Base-by-base conservation (phyloP, 192 early-diverging fungal species). In the Coemansia umbellata region DNA sequence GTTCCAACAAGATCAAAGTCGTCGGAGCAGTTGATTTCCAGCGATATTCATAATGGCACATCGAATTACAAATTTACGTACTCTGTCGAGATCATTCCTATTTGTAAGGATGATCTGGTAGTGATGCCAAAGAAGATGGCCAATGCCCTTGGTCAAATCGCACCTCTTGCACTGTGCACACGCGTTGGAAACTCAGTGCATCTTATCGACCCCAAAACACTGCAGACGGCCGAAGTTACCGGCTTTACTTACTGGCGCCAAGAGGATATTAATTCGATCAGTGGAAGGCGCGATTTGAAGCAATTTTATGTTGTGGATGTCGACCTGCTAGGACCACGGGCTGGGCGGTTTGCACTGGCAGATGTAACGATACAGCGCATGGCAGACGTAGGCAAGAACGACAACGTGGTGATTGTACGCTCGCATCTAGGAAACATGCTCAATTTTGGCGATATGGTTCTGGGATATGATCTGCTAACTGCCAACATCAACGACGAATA, bases 301-400 rank as follows among this genome's bases (percentile, higher is more conserved):
- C 93, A 99, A 69, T 99, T 90, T 65, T 96, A 95, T 79, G 90
- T 99, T 6, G 74, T 99, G 41, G 95, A 99, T 72, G 87, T 95
- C 8, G 86, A 92, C 55, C 84, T 84, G 13, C 80, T 94, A 30
- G 87, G 89, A 3, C 86, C 85, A 21, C 79, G 81, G 21, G 68
- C 70, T 44, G 90, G 90, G 28, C 87, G 88, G 71, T 84, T 84
- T 50, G 85, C 84, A 1, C 80, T 96, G 40, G 94, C 92, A 7
- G 95, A 93, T 58, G 83, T 92, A 21, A 91, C 95, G 58, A 82
- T 97, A 24, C 84, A 87, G 33, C 83, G 84, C 35, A 76, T 85
- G 45, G 73, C 84, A 11, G 89, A 91, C 60, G 83, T 91, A 48
- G 89, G 89, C 31, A 79, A 78, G 53, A 92, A 91, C 69, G 93